These are phyloP conservation scores for Kodamaea nitidulidarum DNA, from an alignment of 805 yeast genomes.

Conservation along the genomic window DNA sequence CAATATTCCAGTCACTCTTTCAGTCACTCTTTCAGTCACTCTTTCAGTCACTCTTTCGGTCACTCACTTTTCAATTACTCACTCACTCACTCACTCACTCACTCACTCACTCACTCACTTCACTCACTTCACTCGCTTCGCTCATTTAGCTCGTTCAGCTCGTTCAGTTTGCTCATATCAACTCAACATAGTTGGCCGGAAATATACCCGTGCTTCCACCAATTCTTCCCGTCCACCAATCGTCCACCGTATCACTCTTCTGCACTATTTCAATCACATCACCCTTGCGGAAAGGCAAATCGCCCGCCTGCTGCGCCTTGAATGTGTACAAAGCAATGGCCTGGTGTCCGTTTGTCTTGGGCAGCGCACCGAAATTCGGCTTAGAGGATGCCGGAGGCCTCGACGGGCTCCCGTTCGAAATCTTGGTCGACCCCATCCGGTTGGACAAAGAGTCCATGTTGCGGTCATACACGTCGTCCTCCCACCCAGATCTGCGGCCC, in stretches of 20 bases:
- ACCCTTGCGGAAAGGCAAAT: conserved; percentile 88
- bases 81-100: no score
- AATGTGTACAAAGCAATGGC: conserved; percentile 89
- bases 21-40: no score
- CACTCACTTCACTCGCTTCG: no score
- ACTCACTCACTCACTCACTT: no score
- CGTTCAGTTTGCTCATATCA: conserved; percentile 47
- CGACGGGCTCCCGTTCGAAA: conserved; percentile 24
- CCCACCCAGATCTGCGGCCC: conserved; percentile 59
- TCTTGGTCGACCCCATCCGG: conserved; percentile 32
- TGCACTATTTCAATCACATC: conserved; percentile 85
- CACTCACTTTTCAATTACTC: no score
- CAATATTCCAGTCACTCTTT: no score
- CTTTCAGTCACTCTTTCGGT: no score
- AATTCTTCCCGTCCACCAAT: conserved; percentile 97
- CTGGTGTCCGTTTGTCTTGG: conserved; percentile 51
- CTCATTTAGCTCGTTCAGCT: no score
- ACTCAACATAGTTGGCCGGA: conserved; percentile 95
- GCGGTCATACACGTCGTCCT: conserved; percentile 79
- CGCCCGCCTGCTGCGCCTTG: conserved; percentile 92
- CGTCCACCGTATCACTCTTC: conserved; percentile 84
- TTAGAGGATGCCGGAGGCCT: conserved; percentile 39
- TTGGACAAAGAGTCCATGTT: conserved; percentile 33
- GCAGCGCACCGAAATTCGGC: conserved; percentile 37
- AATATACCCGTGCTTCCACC: conserved; percentile 86